Percentiles rank a stretch among this genome's conserved stretches.
These are phyloP conservation scores for Geopyxis carbonaria DNA, from an alignment of 495 filamentous ascomycete genomes.

Conservation along the genomic window DNA sequence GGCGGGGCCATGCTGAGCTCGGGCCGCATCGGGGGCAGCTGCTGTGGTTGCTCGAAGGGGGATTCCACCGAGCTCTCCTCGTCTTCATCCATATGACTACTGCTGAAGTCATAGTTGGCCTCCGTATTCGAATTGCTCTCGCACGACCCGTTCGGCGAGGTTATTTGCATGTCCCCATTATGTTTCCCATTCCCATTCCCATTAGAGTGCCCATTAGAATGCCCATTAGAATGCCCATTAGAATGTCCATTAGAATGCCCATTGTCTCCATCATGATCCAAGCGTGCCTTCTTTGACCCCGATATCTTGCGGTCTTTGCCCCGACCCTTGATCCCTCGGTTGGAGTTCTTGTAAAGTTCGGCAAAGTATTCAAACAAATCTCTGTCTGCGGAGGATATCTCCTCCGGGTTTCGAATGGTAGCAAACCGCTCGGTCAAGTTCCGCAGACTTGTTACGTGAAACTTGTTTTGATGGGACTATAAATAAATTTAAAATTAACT, in stretches of 20 bases:
- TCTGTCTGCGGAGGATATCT: constrained; percentile 49
- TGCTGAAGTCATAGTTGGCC: constrained; percentile 14
- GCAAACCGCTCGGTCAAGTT: constrained; percentile 61
- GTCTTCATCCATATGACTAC: constrained; percentile 23
- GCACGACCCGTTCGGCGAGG: constrained; percentile 21
- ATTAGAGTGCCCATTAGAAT: no score
- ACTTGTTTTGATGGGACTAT: constrained; percentile 88
- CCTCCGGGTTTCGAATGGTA: constrained; percentile 40
- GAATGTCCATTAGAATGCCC: no score
- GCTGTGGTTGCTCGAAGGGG: constrained; percentile 20
- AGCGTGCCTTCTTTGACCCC: constrained; percentile 17
- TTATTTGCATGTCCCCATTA: constrained; percentile 19
- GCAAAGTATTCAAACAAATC: constrained; percentile 78
- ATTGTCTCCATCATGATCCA: no score
- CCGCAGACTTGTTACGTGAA: constrained; percentile 56
- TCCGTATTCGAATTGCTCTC: constrained; percentile 22
- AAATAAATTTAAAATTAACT: neutral
- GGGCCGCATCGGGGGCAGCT: constrained; percentile 23
- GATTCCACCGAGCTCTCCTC: constrained; percentile 23
- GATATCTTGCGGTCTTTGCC: constrained; percentile 58
- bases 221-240: no score
- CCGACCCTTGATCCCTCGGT: constrained; percentile 85
- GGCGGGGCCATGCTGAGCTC: constrained; percentile 3
- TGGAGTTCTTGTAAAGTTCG: constrained; percentile 78
- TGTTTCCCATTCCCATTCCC: constrained; percentile 13